Conservation (phyloP, 78 protist genomes). For the Tieghemostelium lacteum region DNA sequence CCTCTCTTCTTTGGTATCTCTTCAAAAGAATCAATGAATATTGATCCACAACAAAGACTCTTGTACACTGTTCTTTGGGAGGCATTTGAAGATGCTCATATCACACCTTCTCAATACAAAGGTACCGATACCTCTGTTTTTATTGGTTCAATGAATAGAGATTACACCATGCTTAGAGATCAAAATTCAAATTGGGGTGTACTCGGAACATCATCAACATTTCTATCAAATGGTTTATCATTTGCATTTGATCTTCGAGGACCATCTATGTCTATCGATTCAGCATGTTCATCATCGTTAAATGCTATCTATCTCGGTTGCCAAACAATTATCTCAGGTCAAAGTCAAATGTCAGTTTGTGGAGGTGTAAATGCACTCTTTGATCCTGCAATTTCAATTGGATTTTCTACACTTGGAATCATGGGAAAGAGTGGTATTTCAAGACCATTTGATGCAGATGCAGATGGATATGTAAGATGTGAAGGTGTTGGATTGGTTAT, state of each 20-base stretch:
- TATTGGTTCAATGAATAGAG: not conserved
- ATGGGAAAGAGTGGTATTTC: not conserved
- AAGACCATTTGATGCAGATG: too few relatives aligned
- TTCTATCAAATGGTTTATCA: constrained; percentile 74
- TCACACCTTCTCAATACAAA: not conserved
- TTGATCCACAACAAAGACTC: constrained; percentile 30
- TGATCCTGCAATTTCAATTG: constrained; percentile 18
- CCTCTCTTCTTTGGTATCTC: not conserved
- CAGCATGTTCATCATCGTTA: constrained; percentile 92
- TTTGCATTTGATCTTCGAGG: constrained; percentile 82
- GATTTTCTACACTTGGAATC: constrained; percentile 46
- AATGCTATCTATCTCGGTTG: constrained; percentile 76
- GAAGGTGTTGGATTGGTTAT: too few relatives aligned
- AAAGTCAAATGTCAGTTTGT: constrained; percentile 82
- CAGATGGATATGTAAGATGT: too few relatives aligned
- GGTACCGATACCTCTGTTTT: constrained; percentile 32
- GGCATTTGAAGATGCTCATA: constrained; percentile 41
- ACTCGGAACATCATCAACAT: not conserved
- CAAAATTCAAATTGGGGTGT: not conserved
- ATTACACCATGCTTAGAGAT: not conserved
- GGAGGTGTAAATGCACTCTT: constrained; percentile 88
- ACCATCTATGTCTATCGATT: constrained; percentile 85
- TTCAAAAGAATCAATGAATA: not conserved
- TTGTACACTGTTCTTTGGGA: not conserved
- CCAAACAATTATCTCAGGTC: constrained; percentile 47